Conservation (phyloP, 768 basidiomycete species). For the Termitomyces sp. region DNA sequence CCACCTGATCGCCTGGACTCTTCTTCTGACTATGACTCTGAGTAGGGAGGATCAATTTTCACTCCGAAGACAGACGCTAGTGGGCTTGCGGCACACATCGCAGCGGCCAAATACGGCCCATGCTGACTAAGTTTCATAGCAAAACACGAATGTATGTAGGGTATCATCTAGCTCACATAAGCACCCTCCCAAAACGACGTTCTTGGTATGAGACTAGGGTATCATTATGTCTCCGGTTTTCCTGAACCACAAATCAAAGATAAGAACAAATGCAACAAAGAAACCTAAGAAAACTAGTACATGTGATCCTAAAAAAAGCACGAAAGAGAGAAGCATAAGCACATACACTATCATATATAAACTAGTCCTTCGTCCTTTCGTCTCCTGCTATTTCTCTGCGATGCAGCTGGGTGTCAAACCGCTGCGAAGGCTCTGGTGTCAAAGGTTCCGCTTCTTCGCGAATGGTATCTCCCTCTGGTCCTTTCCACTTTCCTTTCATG, state of each 20-base stretch:
- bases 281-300: slow-evolving; percentile 9
- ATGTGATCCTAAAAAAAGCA: slow-evolving; percentile 12
- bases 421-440: slow-evolving; percentile 28
- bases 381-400: slow-evolving; percentile 27
- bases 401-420: slow-evolving; percentile 22
- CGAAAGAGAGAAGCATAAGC: slow-evolving; percentile 1
- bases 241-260: slow-evolving; percentile 15
- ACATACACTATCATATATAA: slow-evolving; percentile 10
- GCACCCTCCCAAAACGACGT: too few relatives aligned
- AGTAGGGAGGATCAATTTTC: slow-evolving; percentile 41
- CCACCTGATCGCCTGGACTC: background rate
- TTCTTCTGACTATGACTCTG: background rate
- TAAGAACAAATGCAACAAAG: slow-evolving; percentile 5
- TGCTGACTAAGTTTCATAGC: slow-evolving; percentile 25
- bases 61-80: slow-evolving; percentile 44
- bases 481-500: slow-evolving; percentile 31
- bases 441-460: slow-evolving; percentile 32
- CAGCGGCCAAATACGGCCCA: slow-evolving; percentile 43
- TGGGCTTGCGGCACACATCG: slow-evolving; percentile 41
- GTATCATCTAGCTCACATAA: too few relatives aligned
- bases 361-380: slow-evolving; percentile 23
- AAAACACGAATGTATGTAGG: slow-evolving; percentile 3
- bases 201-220: too few relatives aligned
- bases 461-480: slow-evolving; percentile 32
- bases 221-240: slow-evolving; percentile 10